Conservation (phyloP, 805 yeast genomes). For the Saturnispora halmiae region DNA sequence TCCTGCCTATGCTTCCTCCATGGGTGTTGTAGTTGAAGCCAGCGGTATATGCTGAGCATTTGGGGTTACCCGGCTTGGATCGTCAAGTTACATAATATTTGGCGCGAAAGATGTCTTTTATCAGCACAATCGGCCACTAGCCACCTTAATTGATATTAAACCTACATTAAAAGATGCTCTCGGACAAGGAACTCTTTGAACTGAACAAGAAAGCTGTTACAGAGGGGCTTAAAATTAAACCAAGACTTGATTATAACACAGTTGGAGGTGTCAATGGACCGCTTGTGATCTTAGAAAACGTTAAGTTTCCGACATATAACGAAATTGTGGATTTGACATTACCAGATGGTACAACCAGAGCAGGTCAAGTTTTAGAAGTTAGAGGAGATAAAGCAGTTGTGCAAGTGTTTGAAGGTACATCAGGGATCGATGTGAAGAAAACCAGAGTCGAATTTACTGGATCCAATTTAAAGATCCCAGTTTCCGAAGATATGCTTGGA, state of each 20-base stretch:
- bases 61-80: conserved; percentile 3
- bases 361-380: conserved; percentile 97
- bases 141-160: background rate
- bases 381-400: conserved; percentile 96
- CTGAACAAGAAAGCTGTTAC: conserved; percentile 88
- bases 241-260: conserved; percentile 88
- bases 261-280: conserved; percentile 99
- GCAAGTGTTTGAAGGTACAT: conserved; percentile 98
- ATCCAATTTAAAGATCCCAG: conserved; percentile 84
- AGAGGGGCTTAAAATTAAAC: conserved; percentile 84
- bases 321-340: conserved; percentile 95
- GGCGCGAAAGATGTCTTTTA: too few species aligned
- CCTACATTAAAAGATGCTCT: conserved; percentile 21
- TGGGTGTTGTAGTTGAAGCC: background rate
- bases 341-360: conserved; percentile 91
- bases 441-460: conserved; percentile 98
- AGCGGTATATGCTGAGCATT: background rate
- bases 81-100: too few species aligned
- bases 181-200: conserved; percentile 43
- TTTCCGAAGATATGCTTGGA: conserved; percentile 94
- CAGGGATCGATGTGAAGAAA: conserved; percentile 97
- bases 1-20: background rate
- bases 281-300: conserved; percentile 79
- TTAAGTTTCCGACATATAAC: conserved; percentile 82
- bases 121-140: background rate